Conservation (phyloP, 2,329 filamentous ascomycete genomes). For the Diaporthe citrichinensis region DNA sequence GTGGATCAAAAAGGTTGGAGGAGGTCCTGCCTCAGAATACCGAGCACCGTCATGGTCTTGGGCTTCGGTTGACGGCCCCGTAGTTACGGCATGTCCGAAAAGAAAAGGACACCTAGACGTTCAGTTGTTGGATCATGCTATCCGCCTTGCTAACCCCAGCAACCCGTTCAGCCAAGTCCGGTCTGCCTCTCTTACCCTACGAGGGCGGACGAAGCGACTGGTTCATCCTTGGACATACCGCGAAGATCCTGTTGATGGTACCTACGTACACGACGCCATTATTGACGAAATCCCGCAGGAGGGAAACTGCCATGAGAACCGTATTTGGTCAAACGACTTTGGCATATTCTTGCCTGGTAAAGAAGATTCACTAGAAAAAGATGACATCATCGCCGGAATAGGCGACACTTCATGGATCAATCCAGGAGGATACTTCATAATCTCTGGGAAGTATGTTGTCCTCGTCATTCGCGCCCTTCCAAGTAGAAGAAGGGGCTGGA, state of each 20-base stretch:
- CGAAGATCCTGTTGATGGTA: background rate
- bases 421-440: background rate
- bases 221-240: background rate
- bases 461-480: background rate
- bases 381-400: background rate
- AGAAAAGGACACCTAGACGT: background rate
- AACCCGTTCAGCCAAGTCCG: background rate
- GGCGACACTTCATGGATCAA: background rate
- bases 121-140: background rate
- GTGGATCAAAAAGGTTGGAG: background rate
- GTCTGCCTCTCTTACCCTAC: background rate
- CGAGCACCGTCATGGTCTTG: constrained; percentile 28
- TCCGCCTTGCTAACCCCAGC: background rate
- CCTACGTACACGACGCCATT: background rate
- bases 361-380: background rate
- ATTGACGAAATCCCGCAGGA: background rate
- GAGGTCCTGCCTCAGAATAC: background rate
- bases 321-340: background rate
- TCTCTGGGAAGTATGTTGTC: background rate
- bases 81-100: background rate
- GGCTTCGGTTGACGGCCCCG: background rate
- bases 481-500: background rate
- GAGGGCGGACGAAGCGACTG: background rate
- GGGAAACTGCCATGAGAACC: background rate
- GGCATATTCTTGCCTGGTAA: background rate